These are phyloP conservation scores for Phytophthora sojae DNA, from an alignment of 352 stramenopile species.

Conservation along the genomic window DNA sequence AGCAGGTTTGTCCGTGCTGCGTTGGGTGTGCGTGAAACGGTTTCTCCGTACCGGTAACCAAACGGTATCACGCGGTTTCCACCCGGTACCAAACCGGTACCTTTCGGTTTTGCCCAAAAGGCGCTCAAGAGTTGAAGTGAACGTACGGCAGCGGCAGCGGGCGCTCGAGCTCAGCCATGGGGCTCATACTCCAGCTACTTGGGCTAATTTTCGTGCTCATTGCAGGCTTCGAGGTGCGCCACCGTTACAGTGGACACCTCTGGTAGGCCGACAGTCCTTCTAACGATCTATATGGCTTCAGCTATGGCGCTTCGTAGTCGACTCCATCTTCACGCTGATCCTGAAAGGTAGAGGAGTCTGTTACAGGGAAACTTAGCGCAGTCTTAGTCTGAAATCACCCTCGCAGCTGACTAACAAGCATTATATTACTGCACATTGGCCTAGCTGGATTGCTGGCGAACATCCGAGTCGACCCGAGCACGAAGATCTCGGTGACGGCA, in stretches of 20 bases:
- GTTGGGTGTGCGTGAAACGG: neutral
- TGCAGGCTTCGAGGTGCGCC: conserved; percentile 26
- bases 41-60: neutral
- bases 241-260: neutral
- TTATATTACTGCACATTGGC: conserved; percentile 1
- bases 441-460: conserved; percentile 60
- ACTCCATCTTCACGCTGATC: conserved; percentile 22
- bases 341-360: conserved; percentile 20
- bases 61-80: too few relatives aligned
- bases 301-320: conserved; percentile 33
- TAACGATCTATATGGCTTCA: neutral
- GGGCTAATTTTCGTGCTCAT: conserved; percentile 19
- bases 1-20: neutral
- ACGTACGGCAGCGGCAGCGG: neutral
- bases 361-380: neutral
- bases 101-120: neutral
- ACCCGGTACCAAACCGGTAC: neutral
- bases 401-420: neutral
- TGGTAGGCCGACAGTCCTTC: neutral
- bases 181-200: conserved; percentile 24
- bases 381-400: neutral
- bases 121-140: conserved; percentile 6
- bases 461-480: conserved; percentile 47
- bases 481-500: conserved; percentile 54
- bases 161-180: conserved; percentile 12